Evolutionary conservation across 1,139 yeast genomes (phyloP), one percentile per base, ranked within the genome.

Genomic region (Kodamaea fungicola): DNA sequence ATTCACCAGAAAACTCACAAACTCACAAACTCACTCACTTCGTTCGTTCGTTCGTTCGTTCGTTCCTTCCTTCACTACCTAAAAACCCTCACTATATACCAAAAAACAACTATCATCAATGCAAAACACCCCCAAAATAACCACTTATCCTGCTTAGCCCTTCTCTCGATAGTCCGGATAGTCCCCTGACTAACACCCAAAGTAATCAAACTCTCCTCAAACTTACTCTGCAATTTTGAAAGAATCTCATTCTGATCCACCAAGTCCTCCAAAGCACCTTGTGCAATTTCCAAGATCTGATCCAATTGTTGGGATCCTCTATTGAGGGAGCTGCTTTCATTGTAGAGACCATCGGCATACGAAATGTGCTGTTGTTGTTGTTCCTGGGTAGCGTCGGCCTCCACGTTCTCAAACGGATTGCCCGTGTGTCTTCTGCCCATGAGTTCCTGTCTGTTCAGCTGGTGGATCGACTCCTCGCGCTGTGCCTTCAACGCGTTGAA

Each of bases 71-170:
- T 4, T 28, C 9, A 30, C 28, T 33, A 40, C 8, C 85, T 71
- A 42, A 90, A 71, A 70, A 80, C 77, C 54, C 73, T 78, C 45
- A 83, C 56, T 37, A 90, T 81, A 44, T 78, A 74, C 64, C 82
- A 88, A 64, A 90, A 86, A 22, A 78, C 63, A 10, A 83, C 68
- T 42, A 90, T 55, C 67, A 86, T 75, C 24, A 83, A 46, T 2
- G 76, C 40, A 4, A 86, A 78, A 23, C 90, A 88, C 13, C 82
- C 80, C 74, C 87, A 89, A 57, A 92, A 94, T 28, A 92, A 67
- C 74, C 89, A 77, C 57, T 89, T 89, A 59, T 92, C 98, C 59
- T 87, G 86, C 49, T 76, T 77, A n/a, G 96, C 94, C 40, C 96
- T 76, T 48, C 79, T 76, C 59, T 89, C 95, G 32, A 92, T 84